These are phyloP conservation scores for Striga asiatica DNA, from an alignment of 257 asterid species.

Conservation along the genomic window DNA sequence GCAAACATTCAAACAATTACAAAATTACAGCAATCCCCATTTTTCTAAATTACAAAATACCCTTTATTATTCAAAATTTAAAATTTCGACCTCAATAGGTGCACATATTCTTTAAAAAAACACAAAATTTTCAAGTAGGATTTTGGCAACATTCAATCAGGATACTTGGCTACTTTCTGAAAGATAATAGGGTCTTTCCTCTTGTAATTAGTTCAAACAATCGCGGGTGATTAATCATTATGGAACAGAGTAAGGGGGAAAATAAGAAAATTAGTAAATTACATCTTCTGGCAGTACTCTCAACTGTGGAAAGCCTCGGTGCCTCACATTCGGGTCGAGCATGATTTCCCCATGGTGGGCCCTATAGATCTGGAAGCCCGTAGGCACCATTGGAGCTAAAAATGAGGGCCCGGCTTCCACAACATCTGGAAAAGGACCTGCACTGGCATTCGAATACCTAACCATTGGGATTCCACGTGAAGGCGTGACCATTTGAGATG, in stretches of 20 bases:
- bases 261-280: slow-evolving; percentile 20
- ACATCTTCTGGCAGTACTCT: slow-evolving; percentile 66
- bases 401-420: slow-evolving; percentile 33
- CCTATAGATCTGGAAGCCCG: slow-evolving; percentile 33
- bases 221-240: not conserved
- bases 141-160: not conserved
- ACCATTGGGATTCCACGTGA: slow-evolving; percentile 26
- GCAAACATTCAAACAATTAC: not conserved
- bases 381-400: slow-evolving; percentile 39
- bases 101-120: no score
- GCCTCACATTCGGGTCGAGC: slow-evolving; percentile 27
- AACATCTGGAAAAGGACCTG: slow-evolving; percentile 30
- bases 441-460: slow-evolving; percentile 17
- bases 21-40: not conserved
- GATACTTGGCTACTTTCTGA: no score
- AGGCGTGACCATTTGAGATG: slow-evolving; percentile 30
- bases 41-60: not conserved
- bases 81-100: no score
- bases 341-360: slow-evolving; percentile 43
- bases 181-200: not conserved
- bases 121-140: not conserved
- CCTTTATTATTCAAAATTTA: no score
- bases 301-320: slow-evolving; percentile 33
- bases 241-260: not conserved
- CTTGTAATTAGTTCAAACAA: not conserved